A percentile compares a stretch with the other conserved stretches of the same genome.
Conservation (phyloP, 192 early-diverging fungal genomes). For the Umbelopsis sp. region DNA sequence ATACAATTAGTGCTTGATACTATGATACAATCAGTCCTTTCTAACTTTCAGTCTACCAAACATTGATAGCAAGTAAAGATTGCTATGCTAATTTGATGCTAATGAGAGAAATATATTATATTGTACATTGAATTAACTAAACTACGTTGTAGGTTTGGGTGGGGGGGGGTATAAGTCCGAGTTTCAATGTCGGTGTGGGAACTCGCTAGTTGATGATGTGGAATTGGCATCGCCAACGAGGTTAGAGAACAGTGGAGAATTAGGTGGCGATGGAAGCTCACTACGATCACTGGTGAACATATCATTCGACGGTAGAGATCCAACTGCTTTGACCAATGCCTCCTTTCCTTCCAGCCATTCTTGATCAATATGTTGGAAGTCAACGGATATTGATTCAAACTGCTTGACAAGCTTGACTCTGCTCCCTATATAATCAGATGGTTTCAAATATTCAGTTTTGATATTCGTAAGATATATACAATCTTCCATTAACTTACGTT, state of each 20-base stretch:
- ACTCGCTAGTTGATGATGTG: neutral
- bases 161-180: too few relatives aligned
- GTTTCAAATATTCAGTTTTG: too few relatives aligned
- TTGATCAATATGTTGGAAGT: neutral
- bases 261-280: slow-evolving; percentile 10
- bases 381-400: neutral
- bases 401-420: slow-evolving; percentile 12
- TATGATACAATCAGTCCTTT: neutral
- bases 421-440: neutral
- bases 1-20: slow-evolving; percentile 78
- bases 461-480: neutral
- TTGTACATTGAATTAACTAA: too few relatives aligned
- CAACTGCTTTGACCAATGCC: neutral
- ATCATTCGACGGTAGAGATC: neutral
- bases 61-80: neutral
- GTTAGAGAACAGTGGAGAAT: neutral
- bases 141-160: too few relatives aligned
- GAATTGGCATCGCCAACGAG: neutral
- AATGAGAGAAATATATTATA: too few relatives aligned
- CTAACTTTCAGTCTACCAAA: neutral
- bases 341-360: slow-evolving; percentile 14
- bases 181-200: neutral
- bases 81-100: too few relatives aligned
- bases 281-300: neutral
- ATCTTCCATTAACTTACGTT: neutral